Conservation (phyloP, 768 basidiomycete species). For the Lactarius evosmus region DNA sequence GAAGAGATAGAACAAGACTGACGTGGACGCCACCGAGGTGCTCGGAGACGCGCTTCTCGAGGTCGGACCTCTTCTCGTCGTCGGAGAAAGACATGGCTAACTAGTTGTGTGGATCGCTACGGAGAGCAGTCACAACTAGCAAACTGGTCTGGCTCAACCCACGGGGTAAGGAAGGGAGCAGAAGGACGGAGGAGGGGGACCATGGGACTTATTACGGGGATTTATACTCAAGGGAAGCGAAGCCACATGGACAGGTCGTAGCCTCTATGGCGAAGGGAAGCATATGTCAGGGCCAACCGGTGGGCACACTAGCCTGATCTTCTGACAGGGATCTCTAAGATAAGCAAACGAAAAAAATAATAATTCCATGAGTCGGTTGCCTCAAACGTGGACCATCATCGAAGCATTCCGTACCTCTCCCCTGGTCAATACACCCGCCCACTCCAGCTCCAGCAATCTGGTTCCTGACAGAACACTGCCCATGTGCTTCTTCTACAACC, state of each 20-base stretch:
- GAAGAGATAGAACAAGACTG: neutral
- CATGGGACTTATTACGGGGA: neutral
- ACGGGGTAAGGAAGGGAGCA: neutral
- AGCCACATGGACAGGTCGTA: neutral
- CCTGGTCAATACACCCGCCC: neutral
- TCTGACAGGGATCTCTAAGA: neutral
- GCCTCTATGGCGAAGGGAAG: neutral
- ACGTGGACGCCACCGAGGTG: neutral
- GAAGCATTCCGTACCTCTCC: neutral
- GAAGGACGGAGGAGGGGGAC: neutral
- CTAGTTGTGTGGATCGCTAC: slow-evolving; percentile 7
- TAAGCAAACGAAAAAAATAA: neutral
- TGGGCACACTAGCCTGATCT: neutral
- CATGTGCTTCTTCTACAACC: neutral
- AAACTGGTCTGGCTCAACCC: neutral
- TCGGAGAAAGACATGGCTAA: slow-evolving; percentile 24
- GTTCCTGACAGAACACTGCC: neutral
- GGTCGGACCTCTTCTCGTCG: slow-evolving; percentile 30
- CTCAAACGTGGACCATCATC: neutral
- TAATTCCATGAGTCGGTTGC: neutral
- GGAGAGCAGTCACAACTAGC: slow-evolving; percentile 8
- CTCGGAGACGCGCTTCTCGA: slow-evolving; percentile 22
- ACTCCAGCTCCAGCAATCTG: neutral
- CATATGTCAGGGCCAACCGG: neutral
- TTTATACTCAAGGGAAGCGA: neutral